phyloP scores from a whole-genome alignment of 139 green algal genomes.

The Chlamydomonas incerta region DNA sequence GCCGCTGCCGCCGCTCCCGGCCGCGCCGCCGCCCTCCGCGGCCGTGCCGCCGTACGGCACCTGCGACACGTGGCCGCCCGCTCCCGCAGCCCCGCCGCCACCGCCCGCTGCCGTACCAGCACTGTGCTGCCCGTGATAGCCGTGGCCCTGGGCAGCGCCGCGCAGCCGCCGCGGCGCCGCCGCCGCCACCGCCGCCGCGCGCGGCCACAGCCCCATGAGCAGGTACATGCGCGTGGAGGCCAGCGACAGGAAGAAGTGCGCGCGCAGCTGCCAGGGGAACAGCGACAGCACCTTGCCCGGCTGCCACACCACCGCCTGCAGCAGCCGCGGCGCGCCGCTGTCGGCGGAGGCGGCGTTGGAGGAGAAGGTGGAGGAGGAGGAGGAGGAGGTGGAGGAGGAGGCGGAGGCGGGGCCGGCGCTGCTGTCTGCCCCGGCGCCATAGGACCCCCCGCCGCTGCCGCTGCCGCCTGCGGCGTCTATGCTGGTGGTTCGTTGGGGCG shows the following conservation, averaged over 20 bases:
- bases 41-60: too few relatives aligned
- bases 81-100: too few relatives aligned
- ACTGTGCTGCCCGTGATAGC: too few relatives aligned
- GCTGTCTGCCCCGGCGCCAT: not conserved
- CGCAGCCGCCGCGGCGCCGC: slow-evolving; percentile 24
- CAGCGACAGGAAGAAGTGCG: slow-evolving; percentile 39
- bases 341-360: not conserved
- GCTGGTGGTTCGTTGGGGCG: too few relatives aligned
- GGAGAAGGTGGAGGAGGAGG: too few relatives aligned
- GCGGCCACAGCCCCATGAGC: slow-evolving; percentile 39
- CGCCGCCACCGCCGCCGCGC: slow-evolving; percentile 9
- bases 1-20: too few relatives aligned
- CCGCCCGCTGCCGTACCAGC: too few relatives aligned
- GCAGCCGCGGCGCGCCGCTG: slow-evolving; percentile 4
- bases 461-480: not conserved
- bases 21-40: too few relatives aligned
- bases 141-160: too few relatives aligned
- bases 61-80: too few relatives aligned
- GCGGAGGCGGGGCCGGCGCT: not conserved
- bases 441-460: not conserved
- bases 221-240: slow-evolving; percentile 38
- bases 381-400: not conserved
- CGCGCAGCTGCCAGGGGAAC: slow-evolving; percentile 42
- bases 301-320: slow-evolving; percentile 40
- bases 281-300: slow-evolving; percentile 30